phyloP scores from a whole-genome alignment of 352 stramenopile genomes.

The Pythium guiyangense region DNA sequence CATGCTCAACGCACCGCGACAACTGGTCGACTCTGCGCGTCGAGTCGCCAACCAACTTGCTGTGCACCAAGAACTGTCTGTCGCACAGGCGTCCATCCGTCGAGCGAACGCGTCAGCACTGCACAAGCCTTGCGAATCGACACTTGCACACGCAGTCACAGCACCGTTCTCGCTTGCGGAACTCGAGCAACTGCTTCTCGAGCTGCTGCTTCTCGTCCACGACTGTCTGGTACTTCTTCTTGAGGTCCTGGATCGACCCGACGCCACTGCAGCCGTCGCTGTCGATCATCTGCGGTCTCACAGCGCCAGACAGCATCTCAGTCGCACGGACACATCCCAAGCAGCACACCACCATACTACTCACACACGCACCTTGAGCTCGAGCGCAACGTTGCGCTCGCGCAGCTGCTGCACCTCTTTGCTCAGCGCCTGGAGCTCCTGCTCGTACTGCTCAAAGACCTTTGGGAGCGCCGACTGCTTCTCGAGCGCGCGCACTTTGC shows the following conservation, averaged over 20 bases:
- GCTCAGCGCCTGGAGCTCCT: slow-evolving; percentile 46
- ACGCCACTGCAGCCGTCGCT: slow-evolving; percentile 10
- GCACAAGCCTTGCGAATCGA: too few relatives aligned
- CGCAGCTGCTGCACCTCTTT: slow-evolving; percentile 57
- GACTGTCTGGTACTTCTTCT: slow-evolving; percentile 59
- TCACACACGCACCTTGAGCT: slow-evolving; percentile 36
- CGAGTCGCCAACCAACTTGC: slow-evolving; percentile 58
- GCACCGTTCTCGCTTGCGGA: slow-evolving; percentile 56
- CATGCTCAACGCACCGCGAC: slow-evolving; percentile 28
- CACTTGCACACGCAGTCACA: background rate
- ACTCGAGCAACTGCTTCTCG: slow-evolving; percentile 47
- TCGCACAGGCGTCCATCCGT: background rate
- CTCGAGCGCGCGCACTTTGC: slow-evolving; percentile 66
- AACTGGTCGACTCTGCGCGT: slow-evolving; percentile 59
- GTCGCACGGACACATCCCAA: background rate
- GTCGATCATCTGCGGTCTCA: slow-evolving; percentile 5
- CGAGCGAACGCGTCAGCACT: too few relatives aligned
- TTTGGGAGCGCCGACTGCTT: slow-evolving; percentile 33
- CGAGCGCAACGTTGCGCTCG: slow-evolving; percentile 53
- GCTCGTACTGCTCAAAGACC: slow-evolving; percentile 75
- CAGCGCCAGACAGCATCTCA: background rate
- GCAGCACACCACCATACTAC: background rate
- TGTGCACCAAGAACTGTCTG: slow-evolving; percentile 63
- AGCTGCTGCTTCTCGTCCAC: slow-evolving; percentile 58
- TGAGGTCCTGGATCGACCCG: slow-evolving; percentile 38